Evolutionary conservation across 805 yeast species (phyloP).

Genomic region (Kregervanrija delftensis): DNA sequence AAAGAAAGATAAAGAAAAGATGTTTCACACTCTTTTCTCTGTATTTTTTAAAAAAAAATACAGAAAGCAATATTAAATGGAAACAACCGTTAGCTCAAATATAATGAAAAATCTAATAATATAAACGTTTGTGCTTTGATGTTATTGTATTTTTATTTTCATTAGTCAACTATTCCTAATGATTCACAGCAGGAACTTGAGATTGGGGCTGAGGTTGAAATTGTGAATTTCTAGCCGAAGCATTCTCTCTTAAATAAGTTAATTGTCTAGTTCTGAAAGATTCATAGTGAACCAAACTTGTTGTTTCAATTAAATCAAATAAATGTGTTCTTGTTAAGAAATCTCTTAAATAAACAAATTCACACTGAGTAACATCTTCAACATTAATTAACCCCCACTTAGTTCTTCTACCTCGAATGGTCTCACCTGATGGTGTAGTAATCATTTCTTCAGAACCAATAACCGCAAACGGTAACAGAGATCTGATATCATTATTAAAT

Average conservation of each 20-base stretch:
- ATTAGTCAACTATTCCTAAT: neutral
- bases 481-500: slow-evolving; percentile 66
- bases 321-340: slow-evolving; percentile 92
- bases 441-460: slow-evolving; percentile 84
- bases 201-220: slow-evolving; percentile 15
- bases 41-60: neutral
- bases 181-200: slow-evolving; percentile 4
- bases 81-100: no score
- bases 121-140: no score
- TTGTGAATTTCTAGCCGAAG: slow-evolving; percentile 37
- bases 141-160: no score
- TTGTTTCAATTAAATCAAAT: slow-evolving; percentile 92
- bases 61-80: no score
- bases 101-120: no score
- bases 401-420: slow-evolving; percentile 84
- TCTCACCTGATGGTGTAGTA: slow-evolving; percentile 61
- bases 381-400: slow-evolving; percentile 92
- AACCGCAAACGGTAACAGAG: slow-evolving; percentile 86
- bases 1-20: neutral
- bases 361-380: slow-evolving; percentile 93
- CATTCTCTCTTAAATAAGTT: slow-evolving; percentile 87
- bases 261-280: slow-evolving; percentile 89
- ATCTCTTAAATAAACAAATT: slow-evolving; percentile 88
- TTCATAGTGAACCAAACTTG: slow-evolving; percentile 84
- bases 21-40: neutral